Evolutionary conservation across 208 protist genomes (phyloP).

Genomic region (Trypanosoma theileri): DNA sequence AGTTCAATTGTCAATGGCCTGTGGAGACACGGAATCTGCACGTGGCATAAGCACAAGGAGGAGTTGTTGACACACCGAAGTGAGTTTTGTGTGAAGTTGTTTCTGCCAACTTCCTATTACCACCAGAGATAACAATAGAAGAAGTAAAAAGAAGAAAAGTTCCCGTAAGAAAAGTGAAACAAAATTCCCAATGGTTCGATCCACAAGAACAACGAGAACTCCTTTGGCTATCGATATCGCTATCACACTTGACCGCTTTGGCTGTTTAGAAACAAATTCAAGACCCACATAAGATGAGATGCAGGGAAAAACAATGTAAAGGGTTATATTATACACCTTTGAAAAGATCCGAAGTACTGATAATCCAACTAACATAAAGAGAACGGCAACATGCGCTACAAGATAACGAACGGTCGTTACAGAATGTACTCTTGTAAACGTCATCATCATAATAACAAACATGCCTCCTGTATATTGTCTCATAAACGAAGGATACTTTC

Average conservation of each 20-base stretch:
- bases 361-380: conserved; percentile 60
- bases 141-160: conserved; percentile 38
- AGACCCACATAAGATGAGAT: conserved; percentile 64
- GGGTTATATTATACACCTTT: conserved; percentile 62
- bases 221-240: conserved; percentile 34
- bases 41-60: no score
- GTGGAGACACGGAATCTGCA: no score
- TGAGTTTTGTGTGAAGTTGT: background rate
- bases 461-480: conserved; percentile 26
- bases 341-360: conserved; percentile 65
- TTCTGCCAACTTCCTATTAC: conserved; percentile 44
- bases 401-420: conserved; percentile 48
- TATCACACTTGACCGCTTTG: conserved; percentile 24
- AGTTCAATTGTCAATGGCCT: no score
- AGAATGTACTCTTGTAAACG: conserved; percentile 57
- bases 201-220: conserved; percentile 38
- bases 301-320: conserved; percentile 66
- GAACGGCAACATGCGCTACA: conserved; percentile 41
- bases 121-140: conserved; percentile 30
- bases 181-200: conserved; percentile 70
- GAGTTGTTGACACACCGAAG: background rate
- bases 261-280: conserved; percentile 49
- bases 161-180: conserved; percentile 57
- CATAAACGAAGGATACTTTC: conserved; percentile 23
- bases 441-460: conserved; percentile 34